Base-by-base conservation (phyloP, 2,329 filamentous ascomycete species). In the Colletotrichum sp. region DNA sequence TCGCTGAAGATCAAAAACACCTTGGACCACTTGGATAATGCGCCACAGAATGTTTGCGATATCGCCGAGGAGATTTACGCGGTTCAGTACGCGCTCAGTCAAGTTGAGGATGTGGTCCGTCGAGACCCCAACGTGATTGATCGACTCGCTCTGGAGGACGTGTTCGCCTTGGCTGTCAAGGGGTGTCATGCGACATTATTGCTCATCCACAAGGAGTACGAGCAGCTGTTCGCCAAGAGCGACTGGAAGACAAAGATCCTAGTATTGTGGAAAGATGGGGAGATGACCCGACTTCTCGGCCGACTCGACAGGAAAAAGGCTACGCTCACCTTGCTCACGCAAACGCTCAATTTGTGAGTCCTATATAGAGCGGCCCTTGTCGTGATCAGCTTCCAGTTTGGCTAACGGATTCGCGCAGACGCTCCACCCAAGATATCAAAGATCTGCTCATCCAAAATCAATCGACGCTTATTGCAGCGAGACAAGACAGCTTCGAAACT, bases 381-480 rank as follows among this genome's bases (percentile, higher is more conserved):
- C 1, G 16, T 18, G 5, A 18, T 18, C 1, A 28, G 28, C 26
- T 30, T 30, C 8, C 0, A 30, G 30, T n/a, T 5, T 32, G 6
- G 24, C 34, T 64, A 26, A 64, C 21, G 6, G 1, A 0, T 24
- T 18, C 7, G 13, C 15, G n/a, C 30, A 76, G 74, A 15, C 66
- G 74, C 3, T 76, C 74, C 1, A 76, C 71, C 1, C 74, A 76
- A n/a, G 74, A 76, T 8, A 76, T 76, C 60, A 76, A 76, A 24
- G 24, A 62, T 2, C 21, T 76, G 3, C 32, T 76, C 4, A 12
- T 56, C 3, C 26, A 66, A 13, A 62, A 75, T 2, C 71, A 74
- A 26, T 64, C 74, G 32, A 75, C 66, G 0, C 34, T 76, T 16
- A n/a, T 66, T 7, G 74, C 65, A 18, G 74, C 66, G 9, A 66